Base-by-base conservation (phyloP, 441 rosid genomes). In the Biscutella laevigata region DNA sequence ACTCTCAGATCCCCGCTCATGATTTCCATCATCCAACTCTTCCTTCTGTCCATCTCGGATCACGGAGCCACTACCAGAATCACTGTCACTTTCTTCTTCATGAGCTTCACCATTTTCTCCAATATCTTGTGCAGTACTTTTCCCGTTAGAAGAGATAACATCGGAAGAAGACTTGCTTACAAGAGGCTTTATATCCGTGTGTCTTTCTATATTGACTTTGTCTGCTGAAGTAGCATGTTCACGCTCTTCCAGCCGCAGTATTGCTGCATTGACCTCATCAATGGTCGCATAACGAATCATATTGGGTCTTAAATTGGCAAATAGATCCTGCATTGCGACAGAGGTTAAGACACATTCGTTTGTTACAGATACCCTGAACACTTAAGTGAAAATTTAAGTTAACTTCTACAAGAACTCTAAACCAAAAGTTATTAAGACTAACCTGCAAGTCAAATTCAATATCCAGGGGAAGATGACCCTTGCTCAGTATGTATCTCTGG, bases 371-470 rank as follows among this genome's bases (percentile, higher is more conserved):
- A 12, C 25, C 6, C 37, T 42, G 16, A 32, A 27, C 20, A 20
- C 24, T 36, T 34, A 7, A 17, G 35, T 50, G 54, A 28, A 52
- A 26, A 11, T n/a, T 36, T 44, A 41, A 46, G n/a, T 53, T 7
- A 41, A 47, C 27, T 27, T 51, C 50, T 21, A 35, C 39, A 34
- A 26, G 27, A 24, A 7, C 16, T 17, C 37, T 12, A 29, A 54
- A 11, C 46, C 50, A 28, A 56, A 40, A 21, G 17, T 2, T 28
- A 57, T 16, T 20, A 51, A 17, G 15, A 69, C 87, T 42, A 21
- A 83, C 91, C 87, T 83, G 91, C 59, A 81, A 67, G 63, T 94
- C 99, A 71, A 94, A 94, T 76, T 94, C 99, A 62, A 89, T 56
- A 74, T 94, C 99, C 59, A 89, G 77, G 0, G 96, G 97, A 26